Evolutionary conservation across 306 rosid species (phyloP), one percentile per base, ranked within the genome.

Genomic region (Rosa chinensis): DNA sequence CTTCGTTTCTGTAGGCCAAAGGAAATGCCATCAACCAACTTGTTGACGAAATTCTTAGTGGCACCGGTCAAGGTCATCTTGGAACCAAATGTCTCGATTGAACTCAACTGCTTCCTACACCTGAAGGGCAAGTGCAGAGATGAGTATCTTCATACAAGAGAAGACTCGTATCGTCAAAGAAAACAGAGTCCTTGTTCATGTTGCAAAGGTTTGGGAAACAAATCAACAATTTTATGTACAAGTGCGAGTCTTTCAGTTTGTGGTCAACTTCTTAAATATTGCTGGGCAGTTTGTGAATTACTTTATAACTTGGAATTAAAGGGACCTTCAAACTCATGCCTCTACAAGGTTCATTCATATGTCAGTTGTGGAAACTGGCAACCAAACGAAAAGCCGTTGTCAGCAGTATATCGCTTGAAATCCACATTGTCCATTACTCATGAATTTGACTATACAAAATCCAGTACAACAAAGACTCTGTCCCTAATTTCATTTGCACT

Each of bases 11-110:
- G 81, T 83, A 89, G 98, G 89, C 83, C 10, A 89, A 84, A 75
- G 90, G 84, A 67, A 88, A 83, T 84, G 61, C 62, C 63, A 73
- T 93, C 50, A 93, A 87, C 75, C 85, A 83, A 78, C 40, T 83
- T 25, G 45, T 89, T 16, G 89, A 84, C 5, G 87, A 88, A 72
- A 80, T 89, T 66, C 79, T 83, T 53, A 66, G 25, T 2, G 85
- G 70, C 6, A 63, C 74, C 6, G 63, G 67, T 42, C 72, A 20
- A 75, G 76, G 66, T 52, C 56, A 75, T 56, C 50, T 44, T 23
- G 77, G 55, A 82, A 44, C 32, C 1, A 64, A 77, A 18, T 37
- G 48, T 58, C 49, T 77, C 58, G 8, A 48, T 61, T 69, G 64
- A n/a, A 74, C 74, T 50, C 48, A 70, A 63, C 66, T 74, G 80